A percentile compares a stretch with the other conserved stretches of the same genome.
phyloP scores from a whole-genome alignment of 2,329 filamentous ascomycete genomes.

The Plectosphaerella sp. region DNA sequence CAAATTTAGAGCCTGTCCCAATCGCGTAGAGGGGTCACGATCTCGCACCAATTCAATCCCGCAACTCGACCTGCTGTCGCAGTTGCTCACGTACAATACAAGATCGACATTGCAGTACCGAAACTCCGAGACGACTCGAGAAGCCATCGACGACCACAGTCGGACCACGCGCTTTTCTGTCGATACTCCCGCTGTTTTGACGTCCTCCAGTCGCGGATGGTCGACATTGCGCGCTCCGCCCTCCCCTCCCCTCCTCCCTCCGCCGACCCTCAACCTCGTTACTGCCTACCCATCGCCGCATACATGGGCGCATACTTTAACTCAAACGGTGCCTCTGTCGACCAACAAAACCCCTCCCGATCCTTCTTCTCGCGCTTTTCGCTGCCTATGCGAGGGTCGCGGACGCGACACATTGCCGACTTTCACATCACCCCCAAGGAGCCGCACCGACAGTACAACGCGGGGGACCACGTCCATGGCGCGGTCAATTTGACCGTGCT shows the following conservation, averaged over 20 bases:
- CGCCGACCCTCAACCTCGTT: not conserved
- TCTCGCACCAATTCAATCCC: no score
- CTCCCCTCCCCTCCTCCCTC: conserved; percentile 7
- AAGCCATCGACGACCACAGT: not conserved
- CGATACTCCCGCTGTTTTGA: no score
- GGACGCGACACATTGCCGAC: conserved; percentile 63
- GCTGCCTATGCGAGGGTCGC: conserved; percentile 45
- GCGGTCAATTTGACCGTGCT: conserved; percentile 68
- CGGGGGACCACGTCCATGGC: conserved; percentile 71
- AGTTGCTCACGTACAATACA: not conserved
- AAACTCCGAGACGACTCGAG: not conserved
- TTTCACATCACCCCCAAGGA: conserved; percentile 76
- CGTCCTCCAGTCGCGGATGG: not conserved
- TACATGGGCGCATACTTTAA: conserved; percentile 40
- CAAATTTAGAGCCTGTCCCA: not conserved
- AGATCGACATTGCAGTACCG: not conserved
- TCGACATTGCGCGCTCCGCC: conserved; percentile 7
- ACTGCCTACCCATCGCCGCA: conserved; percentile 19
- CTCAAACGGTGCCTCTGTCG: conserved; percentile 29
- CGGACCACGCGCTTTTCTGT: no score
- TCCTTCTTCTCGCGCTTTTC: conserved; percentile 50
- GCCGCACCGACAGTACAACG: conserved; percentile 70
- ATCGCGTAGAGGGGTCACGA: not conserved
- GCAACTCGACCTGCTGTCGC: no score
- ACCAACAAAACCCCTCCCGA: conserved; percentile 33